Evolutionary conservation across 495 filamentous ascomycete species (phyloP).

Genomic region (Tuber calosporum): DNA sequence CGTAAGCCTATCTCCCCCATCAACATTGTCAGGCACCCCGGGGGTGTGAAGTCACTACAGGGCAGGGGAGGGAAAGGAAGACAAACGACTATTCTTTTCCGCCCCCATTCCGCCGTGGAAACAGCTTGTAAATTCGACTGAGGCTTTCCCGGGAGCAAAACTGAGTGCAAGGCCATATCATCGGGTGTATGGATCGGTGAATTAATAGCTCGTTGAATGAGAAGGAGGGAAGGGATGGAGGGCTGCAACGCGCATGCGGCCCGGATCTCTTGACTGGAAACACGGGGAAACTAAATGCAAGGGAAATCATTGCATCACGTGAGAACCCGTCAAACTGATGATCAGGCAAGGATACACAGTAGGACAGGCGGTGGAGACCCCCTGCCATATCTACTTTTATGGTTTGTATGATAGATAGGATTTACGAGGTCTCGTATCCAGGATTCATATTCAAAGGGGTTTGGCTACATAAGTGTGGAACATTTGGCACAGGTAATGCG

Average conservation of each 20-base stretch:
- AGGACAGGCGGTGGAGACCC: not conserved
- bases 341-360: not conserved
- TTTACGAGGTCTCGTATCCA: not conserved
- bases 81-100: constrained; percentile 69
- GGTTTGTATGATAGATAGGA: not conserved
- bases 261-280: not conserved
- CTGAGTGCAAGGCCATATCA: constrained; percentile 9
- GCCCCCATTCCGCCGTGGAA: constrained; percentile 75
- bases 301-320: not conserved
- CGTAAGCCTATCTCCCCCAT: constrained; percentile 58
- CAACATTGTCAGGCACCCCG: constrained; percentile 11
- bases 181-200: not conserved
- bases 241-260: not conserved
- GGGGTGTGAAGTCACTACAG: not conserved
- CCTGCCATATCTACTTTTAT: not conserved
- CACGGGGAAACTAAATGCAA: not conserved
- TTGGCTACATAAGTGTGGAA: no score
- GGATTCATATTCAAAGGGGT: not conserved
- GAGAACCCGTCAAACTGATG: not conserved
- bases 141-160: constrained; percentile 79
- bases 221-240: not conserved
- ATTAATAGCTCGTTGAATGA: not conserved
- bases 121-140: constrained; percentile 83
- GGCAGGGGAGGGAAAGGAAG: constrained; percentile 8
- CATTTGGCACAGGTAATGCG: not conserved